Conservation (phyloP, 169 alveolate species). For the Toxoplasma gondii region DNA sequence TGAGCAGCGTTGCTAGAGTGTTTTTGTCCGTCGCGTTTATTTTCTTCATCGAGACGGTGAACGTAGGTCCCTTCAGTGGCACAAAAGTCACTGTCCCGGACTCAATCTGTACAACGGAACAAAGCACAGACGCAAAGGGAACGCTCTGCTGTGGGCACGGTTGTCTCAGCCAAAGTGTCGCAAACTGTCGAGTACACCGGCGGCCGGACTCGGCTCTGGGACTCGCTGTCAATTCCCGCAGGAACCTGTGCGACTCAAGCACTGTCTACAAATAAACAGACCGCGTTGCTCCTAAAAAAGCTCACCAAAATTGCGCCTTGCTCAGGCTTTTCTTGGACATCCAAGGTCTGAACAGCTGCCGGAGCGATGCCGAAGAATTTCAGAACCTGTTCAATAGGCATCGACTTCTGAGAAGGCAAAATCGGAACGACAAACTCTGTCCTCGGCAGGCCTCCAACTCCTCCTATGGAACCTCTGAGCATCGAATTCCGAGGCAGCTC, state of each 20-base stretch:
- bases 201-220: neutral
- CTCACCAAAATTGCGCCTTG: neutral
- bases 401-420: neutral
- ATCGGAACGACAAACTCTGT: neutral
- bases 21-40: neutral
- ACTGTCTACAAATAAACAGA: neutral
- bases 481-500: neutral
- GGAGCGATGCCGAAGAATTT: slow-evolving; percentile 5
- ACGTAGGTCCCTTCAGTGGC: neutral
- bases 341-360: neutral
- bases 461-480: slow-evolving; percentile 2
- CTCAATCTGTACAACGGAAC: neutral
- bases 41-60: neutral
- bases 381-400: slow-evolving; percentile 11
- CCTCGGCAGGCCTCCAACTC: neutral
- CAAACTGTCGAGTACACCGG: neutral
- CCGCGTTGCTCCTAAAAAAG: neutral
- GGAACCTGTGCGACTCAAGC: neutral
- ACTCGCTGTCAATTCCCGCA: neutral
- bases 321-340: slow-evolving; percentile 6
- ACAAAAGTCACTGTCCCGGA: neutral
- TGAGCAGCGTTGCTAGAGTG: neutral
- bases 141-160: neutral
- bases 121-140: neutral
- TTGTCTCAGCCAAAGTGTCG: neutral